Conservation (phyloP, 106 monocot genomes). For the Chionographis japonica region DNA sequence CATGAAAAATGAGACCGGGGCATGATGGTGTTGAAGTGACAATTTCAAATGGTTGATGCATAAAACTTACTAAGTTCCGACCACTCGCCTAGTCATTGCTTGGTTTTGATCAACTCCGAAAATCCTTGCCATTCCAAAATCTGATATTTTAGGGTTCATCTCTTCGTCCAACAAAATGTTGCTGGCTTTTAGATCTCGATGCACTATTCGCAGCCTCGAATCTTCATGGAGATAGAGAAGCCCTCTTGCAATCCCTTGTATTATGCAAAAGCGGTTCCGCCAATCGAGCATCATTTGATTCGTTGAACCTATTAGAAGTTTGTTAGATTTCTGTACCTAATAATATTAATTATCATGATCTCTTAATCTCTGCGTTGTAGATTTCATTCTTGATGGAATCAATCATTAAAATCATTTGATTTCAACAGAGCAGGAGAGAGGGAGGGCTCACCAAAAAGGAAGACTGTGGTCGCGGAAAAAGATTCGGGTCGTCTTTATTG, state of each 20-base stretch:
- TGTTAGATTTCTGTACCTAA: not conserved
- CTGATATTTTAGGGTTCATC: conserved; percentile 34
- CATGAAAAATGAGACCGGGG: too few relatives aligned
- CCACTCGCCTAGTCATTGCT: conserved; percentile 10
- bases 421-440: too few relatives aligned
- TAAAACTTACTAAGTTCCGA: conserved; percentile 25
- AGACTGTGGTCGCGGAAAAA: too few relatives aligned
- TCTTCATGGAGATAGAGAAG: conserved; percentile 25
- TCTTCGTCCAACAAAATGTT: conserved; percentile 21
- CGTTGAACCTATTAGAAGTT: not conserved
- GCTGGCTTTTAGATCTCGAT: conserved; percentile 20
- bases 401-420: not conserved
- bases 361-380: not conserved
- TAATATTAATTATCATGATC: not conserved
- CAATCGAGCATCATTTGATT: conserved; percentile 3
- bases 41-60: not conserved
- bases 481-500: too few relatives aligned
- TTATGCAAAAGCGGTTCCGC: conserved; percentile 8
- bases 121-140: conserved; percentile 24
- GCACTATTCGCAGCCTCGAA: conserved; percentile 13
- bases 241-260: conserved; percentile 21
- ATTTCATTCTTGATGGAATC: not conserved
- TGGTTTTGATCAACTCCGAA: conserved; percentile 7
- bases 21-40: too few relatives aligned
- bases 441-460: conserved; percentile 18